Base-by-base conservation (phyloP, 2,329 filamentous ascomycete species). In the Helminthosporium solani region DNA sequence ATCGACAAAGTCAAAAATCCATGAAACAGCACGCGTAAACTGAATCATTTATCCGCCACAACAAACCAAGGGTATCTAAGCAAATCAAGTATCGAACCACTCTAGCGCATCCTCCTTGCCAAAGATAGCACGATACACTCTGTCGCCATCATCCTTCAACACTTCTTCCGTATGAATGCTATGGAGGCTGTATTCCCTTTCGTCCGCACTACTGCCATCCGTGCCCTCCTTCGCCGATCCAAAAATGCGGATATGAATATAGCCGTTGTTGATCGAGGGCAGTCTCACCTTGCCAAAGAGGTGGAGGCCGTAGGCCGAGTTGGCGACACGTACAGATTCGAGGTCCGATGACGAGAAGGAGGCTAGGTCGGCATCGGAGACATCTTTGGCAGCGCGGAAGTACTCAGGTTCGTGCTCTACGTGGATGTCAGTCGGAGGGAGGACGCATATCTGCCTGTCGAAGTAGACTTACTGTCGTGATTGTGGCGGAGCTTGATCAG, bases 361-460 rank as follows among this genome's bases (percentile, higher is more conserved):
- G 16, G 52, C 44, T 16, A 70, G 58, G 0, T 70, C 63, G 9
- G 63, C 57, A 39, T 75, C 70, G 18, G 71, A 67, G 9, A 78
- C 63, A 16, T 57, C 44, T 36, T 73, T 73, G 41, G 70, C 65
- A 5, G 58, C 54, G 31, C 52, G 50, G 46, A 71, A 72, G 52
- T 71, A 71, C 36, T 67, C 63, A 7, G 65, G 63, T 39, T 70
- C 67, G 45, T 72, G 67, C 46, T 64, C 65, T 68, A 19, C 5
- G n/a, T 2, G 1, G 33, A n/a, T 14, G 33, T 45, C 30, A 52
- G 38, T 3, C 16, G 7, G n/a, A 7, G 37, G 44, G 33, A 46
- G 35, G 20, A 33, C 5, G 23, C 11, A 16, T 20, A 14, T 16
- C 3, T 23, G 5, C 7, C 4, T 15, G 33, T 19, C 8, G 9